Conservation (phyloP, 306 rosid species). For the Acacia melanoxylon region DNA sequence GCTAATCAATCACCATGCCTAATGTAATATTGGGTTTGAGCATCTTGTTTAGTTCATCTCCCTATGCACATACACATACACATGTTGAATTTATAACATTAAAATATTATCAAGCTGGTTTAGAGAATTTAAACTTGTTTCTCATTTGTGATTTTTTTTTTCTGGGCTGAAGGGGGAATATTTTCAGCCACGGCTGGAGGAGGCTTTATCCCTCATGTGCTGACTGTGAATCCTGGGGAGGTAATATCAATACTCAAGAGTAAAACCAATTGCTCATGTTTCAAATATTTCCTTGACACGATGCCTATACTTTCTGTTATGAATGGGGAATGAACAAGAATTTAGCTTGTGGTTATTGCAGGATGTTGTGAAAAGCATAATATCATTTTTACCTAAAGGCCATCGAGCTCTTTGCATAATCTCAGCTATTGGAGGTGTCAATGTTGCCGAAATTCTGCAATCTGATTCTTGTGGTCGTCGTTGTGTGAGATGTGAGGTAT, state of each 20-base stretch:
- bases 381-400: slow-evolving; percentile 10
- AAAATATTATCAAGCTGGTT: neutral
- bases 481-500: slow-evolving; percentile 47
- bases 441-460: slow-evolving; percentile 35
- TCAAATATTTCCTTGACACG: neutral
- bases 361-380: slow-evolving; percentile 41
- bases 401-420: slow-evolving; percentile 42
- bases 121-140: neutral
- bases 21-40: too few relatives aligned
- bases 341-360: slow-evolving; percentile 26
- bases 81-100: neutral
- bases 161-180: slow-evolving; percentile 37
- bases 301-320: neutral
- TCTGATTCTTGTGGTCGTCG: slow-evolving; percentile 3
- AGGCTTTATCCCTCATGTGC: slow-evolving; percentile 42
- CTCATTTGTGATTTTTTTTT: slow-evolving; percentile 1
- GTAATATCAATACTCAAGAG: slow-evolving; percentile 13
- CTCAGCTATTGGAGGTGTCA: slow-evolving; percentile 51
- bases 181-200: slow-evolving; percentile 52
- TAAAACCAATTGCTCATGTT: neutral
- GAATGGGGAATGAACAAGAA: neutral
- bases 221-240: slow-evolving; percentile 49
- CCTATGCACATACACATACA: neutral
- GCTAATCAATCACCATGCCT: neutral
- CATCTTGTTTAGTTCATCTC: neutral